Evolutionary conservation across 2,329 filamentous ascomycete genomes (phyloP).

Genomic region (Gnomoniopsis smithogilvyi): DNA sequence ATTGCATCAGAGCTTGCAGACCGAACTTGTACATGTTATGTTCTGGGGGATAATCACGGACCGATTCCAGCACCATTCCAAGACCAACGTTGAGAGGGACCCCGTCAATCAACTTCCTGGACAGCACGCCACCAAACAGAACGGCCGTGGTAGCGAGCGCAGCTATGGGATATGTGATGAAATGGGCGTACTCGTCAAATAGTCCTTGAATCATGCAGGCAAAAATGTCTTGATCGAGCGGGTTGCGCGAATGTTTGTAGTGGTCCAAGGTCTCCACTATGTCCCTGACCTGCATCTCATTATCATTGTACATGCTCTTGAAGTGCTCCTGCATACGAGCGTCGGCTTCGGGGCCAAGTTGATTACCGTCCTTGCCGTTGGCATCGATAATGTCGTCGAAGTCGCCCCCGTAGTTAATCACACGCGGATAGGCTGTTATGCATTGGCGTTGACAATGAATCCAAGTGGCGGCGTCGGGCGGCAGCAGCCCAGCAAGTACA

Average conservation of each 20-base stretch:
- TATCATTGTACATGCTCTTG: constrained; percentile 94
- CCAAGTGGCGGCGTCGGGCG: constrained; percentile 58
- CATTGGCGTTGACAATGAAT: constrained; percentile 81
- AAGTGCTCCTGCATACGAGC: constrained; percentile 96
- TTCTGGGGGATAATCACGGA: constrained; percentile 77
- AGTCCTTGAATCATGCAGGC: constrained; percentile 98
- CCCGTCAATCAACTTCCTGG: constrained; percentile 84
- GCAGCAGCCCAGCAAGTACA: constrained; percentile 69
- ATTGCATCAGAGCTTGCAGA: constrained; percentile 87
- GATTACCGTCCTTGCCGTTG: constrained; percentile 79
- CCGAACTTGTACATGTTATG: constrained; percentile 98
- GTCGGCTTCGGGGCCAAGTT: constrained; percentile 74
- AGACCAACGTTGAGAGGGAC: constrained; percentile 91
- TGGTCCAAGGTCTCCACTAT: constrained; percentile 80
- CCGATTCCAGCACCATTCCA: constrained; percentile 96
- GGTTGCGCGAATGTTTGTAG: constrained; percentile 84
- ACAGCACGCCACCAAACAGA: constrained; percentile 94
- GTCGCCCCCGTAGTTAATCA: constrained; percentile 95
- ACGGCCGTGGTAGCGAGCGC: constrained; percentile 94
- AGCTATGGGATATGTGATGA: constrained; percentile 92
- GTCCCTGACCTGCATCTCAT: constrained; percentile 73
- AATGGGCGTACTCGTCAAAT: constrained; percentile 96
- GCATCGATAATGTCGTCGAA: constrained; percentile 88
- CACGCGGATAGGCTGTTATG: constrained; percentile 85
- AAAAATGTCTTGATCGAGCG: constrained; percentile 89